These are phyloP conservation scores for Geotrichum fermentans DNA, from an alignment of 1,139 yeast species.

Conservation along the genomic window DNA sequence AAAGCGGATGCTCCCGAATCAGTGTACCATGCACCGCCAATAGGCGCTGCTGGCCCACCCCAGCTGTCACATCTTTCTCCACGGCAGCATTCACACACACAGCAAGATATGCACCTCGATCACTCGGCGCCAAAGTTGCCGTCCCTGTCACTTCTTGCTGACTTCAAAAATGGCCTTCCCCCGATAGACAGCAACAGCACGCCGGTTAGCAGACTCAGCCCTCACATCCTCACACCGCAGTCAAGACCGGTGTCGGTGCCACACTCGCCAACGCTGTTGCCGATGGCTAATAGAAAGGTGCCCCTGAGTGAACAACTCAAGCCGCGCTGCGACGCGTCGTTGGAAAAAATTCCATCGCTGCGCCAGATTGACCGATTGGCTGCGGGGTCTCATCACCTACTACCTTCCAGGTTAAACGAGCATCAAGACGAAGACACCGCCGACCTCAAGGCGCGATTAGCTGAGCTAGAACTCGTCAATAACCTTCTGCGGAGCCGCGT, in stretches of 20 bases:
- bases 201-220: conserved; percentile 5
- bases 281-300: conserved; percentile 13
- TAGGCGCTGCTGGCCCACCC: neutral
- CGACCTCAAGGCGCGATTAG: conserved; percentile 30
- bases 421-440: neutral
- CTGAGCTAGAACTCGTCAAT: conserved; percentile 83
- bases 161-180: too few relatives aligned
- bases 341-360: conserved; percentile 34
- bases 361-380: conserved; percentile 19
- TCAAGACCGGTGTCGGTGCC: conserved; percentile 28
- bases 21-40: too few relatives aligned
- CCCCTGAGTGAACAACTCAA: conserved; percentile 35
- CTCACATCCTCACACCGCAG: conserved; percentile 31
- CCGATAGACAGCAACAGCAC: neutral
- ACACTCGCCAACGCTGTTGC: conserved; percentile 11
- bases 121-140: conserved; percentile 2
- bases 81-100: neutral
- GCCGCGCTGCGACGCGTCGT: conserved; percentile 31
- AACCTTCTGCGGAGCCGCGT: conserved; percentile 80
- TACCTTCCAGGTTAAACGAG: neutral
- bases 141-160: conserved; percentile 16
- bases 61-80: conserved; percentile 1
- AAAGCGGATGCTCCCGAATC: neutral
- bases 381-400: neutral
- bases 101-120: too few relatives aligned